Conservation (phyloP, 2,329 filamentous ascomycete species). For the Fusarium odoratissimum region DNA sequence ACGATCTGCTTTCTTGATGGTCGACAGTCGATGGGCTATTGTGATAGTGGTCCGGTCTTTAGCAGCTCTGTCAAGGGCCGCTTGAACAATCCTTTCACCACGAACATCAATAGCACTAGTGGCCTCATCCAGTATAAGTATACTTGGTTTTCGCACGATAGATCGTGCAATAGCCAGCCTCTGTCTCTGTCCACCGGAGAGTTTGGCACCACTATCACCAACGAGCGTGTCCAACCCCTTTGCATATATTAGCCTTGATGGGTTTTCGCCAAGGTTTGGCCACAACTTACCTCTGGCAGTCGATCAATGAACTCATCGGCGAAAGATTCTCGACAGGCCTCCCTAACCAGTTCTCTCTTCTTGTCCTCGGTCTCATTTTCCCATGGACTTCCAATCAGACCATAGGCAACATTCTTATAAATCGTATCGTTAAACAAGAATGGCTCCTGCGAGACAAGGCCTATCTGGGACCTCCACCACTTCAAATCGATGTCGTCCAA, state of each 20-base stretch:
- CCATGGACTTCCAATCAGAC: constrained; percentile 64
- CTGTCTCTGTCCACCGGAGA: constrained; percentile 89
- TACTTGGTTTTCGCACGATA: constrained; percentile 77
- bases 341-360: constrained; percentile 69
- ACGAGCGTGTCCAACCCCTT: constrained; percentile 79
- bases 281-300: constrained; percentile 62
- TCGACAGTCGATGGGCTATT: constrained; percentile 80
- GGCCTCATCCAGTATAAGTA: constrained; percentile 82
- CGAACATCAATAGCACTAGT: constrained; percentile 73
- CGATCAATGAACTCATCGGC: constrained; percentile 76
- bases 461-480: constrained; percentile 72
- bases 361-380: constrained; percentile 64
- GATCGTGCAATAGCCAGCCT: constrained; percentile 81
- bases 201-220: constrained; percentile 80
- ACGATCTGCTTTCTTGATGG: constrained; percentile 80
- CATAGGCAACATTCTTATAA: constrained; percentile 70
- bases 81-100: constrained; percentile 71
- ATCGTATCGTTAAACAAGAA: constrained; percentile 76
- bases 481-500: constrained; percentile 70
- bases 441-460: constrained; percentile 75
- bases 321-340: constrained; percentile 75
- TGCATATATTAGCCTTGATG: constrained; percentile 17
- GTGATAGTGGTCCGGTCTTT: constrained; percentile 75
- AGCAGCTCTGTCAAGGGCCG: constrained; percentile 71
- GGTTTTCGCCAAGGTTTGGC: not conserved